A percentile compares a stretch with the other conserved stretches of the same genome.
Evolutionary conservation across 805 yeast genomes (phyloP).

Genomic region (Spathaspora sp.): DNA sequence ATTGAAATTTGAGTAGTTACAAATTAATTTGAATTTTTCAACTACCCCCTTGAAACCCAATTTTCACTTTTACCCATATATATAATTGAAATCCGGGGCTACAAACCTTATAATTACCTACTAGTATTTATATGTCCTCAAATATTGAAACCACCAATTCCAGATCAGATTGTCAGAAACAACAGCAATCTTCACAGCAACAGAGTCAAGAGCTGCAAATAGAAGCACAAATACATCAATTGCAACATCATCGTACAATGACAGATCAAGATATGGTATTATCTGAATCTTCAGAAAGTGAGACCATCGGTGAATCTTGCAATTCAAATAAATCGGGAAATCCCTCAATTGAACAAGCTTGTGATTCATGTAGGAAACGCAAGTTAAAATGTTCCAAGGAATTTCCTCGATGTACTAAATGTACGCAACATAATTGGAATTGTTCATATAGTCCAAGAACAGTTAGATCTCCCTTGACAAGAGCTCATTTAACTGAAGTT

Average conservation of each 20-base stretch:
- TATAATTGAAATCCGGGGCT: too few species aligned
- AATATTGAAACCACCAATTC: background rate
- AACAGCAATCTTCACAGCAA: background rate
- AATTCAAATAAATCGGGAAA: background rate
- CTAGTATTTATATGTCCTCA: background rate
- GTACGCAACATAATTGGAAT: conserved; percentile 66
- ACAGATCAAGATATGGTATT: background rate
- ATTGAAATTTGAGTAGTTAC: background rate
- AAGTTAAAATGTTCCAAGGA: conserved; percentile 81
- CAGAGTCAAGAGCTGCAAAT: background rate
- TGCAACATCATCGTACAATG: background rate
- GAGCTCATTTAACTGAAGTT: conserved; percentile 75
- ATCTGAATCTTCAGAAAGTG: background rate
- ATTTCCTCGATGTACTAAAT: conserved; percentile 71
- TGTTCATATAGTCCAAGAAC: conserved; percentile 78
- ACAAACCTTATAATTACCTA: too few species aligned
- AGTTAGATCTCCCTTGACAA: conserved; percentile 74
- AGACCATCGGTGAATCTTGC: background rate
- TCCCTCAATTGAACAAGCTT: conserved; percentile 54
- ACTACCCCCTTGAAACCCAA: too few species aligned
- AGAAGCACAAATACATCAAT: background rate
- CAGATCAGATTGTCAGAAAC: background rate
- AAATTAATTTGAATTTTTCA: too few species aligned
- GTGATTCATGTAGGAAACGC: conserved; percentile 81
- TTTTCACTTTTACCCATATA: too few species aligned